These are phyloP conservation scores for Skeletonema tropicum DNA, from an alignment of 108 stramenopile genomes.

Conservation along the genomic window DNA sequence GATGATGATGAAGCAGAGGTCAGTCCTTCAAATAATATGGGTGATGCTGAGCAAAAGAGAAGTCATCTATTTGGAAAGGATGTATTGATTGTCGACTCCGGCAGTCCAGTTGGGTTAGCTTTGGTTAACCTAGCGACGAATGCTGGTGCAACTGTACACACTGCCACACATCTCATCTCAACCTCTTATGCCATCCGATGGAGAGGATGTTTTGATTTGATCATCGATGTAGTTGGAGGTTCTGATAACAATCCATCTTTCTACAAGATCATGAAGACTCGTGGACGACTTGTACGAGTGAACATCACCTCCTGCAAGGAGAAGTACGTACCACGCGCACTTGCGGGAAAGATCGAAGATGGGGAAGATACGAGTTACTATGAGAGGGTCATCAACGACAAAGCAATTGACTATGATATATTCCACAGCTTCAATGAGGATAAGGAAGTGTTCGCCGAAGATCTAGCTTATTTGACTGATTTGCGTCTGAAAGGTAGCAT, in stretches of 20 bases:
- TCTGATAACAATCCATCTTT: not conserved
- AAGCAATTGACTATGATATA: no score
- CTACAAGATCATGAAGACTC: not conserved
- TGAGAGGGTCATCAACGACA: no score
- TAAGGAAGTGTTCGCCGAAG: no score
- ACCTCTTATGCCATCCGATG: not conserved
- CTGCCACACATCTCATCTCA: slow-evolving; percentile 2
- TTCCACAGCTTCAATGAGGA: no score
- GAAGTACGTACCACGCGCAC: not conserved
- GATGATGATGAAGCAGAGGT: not conserved
- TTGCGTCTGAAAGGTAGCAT: no score
- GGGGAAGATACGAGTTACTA: no score
- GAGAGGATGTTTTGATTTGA: not conserved
- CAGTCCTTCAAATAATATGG: no score
- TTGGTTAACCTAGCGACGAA: no score
- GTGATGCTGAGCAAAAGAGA: slow-evolving; percentile 17
- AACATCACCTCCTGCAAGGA: not conserved
- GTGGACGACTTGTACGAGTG: not conserved
- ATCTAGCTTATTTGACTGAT: no score
- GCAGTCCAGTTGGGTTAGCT: no score
- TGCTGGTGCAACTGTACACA: no score
- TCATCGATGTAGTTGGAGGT: not conserved
- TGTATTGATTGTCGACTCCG: slow-evolving; percentile 71
- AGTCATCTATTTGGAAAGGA: slow-evolving; percentile 54
- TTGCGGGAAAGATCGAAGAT: not conserved